phyloP scores from a whole-genome alignment of 23 red algal genomes.

The Gracilaria gracilis region DNA sequence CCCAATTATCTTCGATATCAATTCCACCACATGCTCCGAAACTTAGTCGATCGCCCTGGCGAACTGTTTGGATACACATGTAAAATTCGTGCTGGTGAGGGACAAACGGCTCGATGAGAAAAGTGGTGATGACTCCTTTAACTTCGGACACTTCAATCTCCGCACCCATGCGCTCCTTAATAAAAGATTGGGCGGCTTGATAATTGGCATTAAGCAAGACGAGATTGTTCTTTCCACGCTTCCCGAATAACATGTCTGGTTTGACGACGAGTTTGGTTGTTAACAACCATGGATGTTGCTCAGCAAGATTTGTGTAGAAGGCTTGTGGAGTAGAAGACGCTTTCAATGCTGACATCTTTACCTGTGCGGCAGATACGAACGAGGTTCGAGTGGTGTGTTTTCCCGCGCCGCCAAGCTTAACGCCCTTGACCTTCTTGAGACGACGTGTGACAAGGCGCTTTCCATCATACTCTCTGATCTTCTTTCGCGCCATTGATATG shows the following conservation, averaged over 20 bases:
- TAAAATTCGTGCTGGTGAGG: conserved; percentile 89
- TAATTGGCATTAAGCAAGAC: conserved; percentile 86
- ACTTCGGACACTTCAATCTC: conserved; percentile 88
- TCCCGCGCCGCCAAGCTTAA: conserved; percentile 56
- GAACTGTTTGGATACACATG: conserved; percentile 87
- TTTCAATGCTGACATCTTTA: conserved; percentile 22
- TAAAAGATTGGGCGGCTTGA: conserved; percentile 52
- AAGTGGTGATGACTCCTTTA: conserved; percentile 78
- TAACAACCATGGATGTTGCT: conserved; percentile 83
- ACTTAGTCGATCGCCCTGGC: conserved; percentile 81
- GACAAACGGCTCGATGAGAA: conserved; percentile 93
- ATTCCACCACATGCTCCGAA: conserved; percentile 94
- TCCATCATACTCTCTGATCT: conserved; percentile 95
- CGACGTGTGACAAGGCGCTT: conserved; percentile 84
- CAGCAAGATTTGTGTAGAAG: conserved; percentile 47
- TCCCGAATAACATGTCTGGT: conserved; percentile 99
- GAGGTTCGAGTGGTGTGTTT: neutral
- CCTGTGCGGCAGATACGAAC: conserved; percentile 8
- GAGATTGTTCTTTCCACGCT: conserved; percentile 96
- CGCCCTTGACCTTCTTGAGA: conserved; percentile 51
- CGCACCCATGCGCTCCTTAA: conserved; percentile 62
- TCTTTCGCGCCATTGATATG: conserved; percentile 93
- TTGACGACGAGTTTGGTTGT: conserved; percentile 89
- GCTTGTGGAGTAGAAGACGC: conserved; percentile 20
- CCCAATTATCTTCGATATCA: conserved; percentile 97